Evolutionary conservation across 2,329 filamentous ascomycete species (phyloP), one percentile per base, ranked within the genome.

Genomic region (Colletotrichum shisoi): DNA sequence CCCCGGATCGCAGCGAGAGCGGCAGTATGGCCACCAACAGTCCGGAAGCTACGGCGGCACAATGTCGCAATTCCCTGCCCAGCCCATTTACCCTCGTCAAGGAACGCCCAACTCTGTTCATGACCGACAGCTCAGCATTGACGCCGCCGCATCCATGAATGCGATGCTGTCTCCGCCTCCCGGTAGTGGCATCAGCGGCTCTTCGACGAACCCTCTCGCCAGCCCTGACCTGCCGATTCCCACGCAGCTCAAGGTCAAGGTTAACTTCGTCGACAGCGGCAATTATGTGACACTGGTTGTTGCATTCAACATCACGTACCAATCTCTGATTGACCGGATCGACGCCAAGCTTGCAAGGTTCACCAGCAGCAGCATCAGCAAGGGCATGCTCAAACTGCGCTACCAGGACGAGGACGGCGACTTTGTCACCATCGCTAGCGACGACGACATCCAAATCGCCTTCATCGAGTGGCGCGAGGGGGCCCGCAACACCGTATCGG

Each of bases 221-320:
- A 85, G 75, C 72, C 81, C 77, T 77, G 74, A 93, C 27, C 74
- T 85, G 72, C 83, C 80, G 27, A 77, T 85, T 57, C 87, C 84
- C 52, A 89, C 91, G 8, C 95, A 98, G 75, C 85, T 99, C 58
- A 98, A 97, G 80, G 94, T 97, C 57, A 96, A 96, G 76, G 93
- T 99, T 64, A 94, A 94, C 74, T 96, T 92, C 75, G 69, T 70
- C 49, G 92, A 95, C 67, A 81, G 79, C 52, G 91, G 91, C 53
- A 95, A 94, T 75, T 96, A 96, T 72, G 91, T 97, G 67, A 97
- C 94, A 0, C 85, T 99, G n/a, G 94, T 99, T 12, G 96, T 97
- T 48, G 91, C 93, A 39, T 96, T 93, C 79, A 97, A 96, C 76
- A 98, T 98, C 73, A 91, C 92, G 46, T 98, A 96, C 79, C 92